Base-by-base conservation (phyloP, 768 basidiomycete genomes). In the Leccinum ochraceum region DNA sequence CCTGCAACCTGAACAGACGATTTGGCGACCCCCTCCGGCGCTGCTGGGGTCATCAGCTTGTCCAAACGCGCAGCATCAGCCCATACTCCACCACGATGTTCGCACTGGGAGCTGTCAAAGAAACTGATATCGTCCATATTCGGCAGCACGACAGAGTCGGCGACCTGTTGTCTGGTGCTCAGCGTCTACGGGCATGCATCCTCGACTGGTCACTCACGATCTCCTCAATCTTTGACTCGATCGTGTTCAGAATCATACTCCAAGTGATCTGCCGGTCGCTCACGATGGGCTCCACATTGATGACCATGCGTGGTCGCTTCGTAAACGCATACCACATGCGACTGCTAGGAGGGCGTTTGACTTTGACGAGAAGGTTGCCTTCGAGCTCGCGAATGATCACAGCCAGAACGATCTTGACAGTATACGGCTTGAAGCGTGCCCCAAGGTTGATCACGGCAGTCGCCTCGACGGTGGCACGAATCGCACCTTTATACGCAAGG, bases 51-150 rank as follows among this genome's bases (percentile, higher is more conserved):
- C 65, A 69, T 54, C 17, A 65, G 62, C 24, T 62, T 68, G 53
- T 80, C 80, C 30, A 66, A 76, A 32, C 87, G 80, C 3, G 77
- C 81, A 8, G 94, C 89, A 63, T 94, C 92, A 8, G 85, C 80
- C 84, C 90, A 98, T 64, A 99, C 90, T 7, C 95, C 96, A 50
- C 95, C 96, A 39, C 96, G 87, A 59, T 83, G 87, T 54, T 70
- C 66, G 67, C 83, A 88, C 3, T 70, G 67, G 3, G 69, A 68
- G 37, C 90, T 95, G 72, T 97, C 90, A 71, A 96, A 98, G 81
- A 95, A 98, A 13, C 95, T 82, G 60, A 98, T 90, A 68, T 99
- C 97, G 73, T 99, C 97, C 94, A 98, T 97, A 75, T 97, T 93
- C 6, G 97, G 97, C 72, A 95, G 77, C 20, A 99, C 97, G 20